phyloP scores from a whole-genome alignment of 192 early-diverging fungal species.

The Geosiphon pyriformis region DNA sequence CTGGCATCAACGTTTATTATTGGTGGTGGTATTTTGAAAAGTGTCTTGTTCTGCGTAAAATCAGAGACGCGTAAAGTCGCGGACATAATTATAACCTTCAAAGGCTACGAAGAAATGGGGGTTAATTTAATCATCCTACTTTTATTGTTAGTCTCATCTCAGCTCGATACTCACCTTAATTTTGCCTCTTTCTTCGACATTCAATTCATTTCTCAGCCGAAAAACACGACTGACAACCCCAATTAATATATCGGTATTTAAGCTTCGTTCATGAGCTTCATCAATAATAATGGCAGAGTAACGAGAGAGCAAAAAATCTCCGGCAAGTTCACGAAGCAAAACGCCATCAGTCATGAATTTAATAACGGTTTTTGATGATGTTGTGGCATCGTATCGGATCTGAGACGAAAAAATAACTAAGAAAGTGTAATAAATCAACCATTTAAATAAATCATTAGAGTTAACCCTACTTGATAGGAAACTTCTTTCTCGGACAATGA shows the following conservation, averaged over 20 bases:
- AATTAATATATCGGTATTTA: slow-evolving; percentile 97
- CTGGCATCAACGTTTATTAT: slow-evolving; percentile 89
- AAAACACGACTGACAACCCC: slow-evolving; percentile 93
- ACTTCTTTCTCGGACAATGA: slow-evolving; percentile 63
- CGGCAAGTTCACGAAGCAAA: slow-evolving; percentile 85
- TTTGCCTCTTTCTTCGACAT: slow-evolving; percentile 44
- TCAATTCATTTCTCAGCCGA: slow-evolving; percentile 62
- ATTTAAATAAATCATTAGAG: no score
- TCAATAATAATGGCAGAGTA: slow-evolving; percentile 98
- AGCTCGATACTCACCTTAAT: slow-evolving; percentile 28
- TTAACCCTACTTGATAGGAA: slow-evolving; percentile 52
- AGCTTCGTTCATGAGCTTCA: slow-evolving; percentile 97
- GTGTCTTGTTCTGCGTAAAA: slow-evolving; percentile 76
- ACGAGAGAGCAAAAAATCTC: slow-evolving; percentile 81
- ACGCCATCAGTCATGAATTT: slow-evolving; percentile 99
- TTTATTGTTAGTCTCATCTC: neutral
- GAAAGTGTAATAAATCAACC: no score
- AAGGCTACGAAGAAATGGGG: slow-evolving; percentile 46
- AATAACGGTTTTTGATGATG: slow-evolving; percentile 69
- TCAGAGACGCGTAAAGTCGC: slow-evolving; percentile 97
- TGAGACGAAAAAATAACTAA: slow-evolving; percentile 40
- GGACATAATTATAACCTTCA: slow-evolving; percentile 97
- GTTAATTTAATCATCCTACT: neutral
- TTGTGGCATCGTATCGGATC: slow-evolving; percentile 90
- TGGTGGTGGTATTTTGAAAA: slow-evolving; percentile 73